phyloP scores from a whole-genome alignment of 345 rosid species.

The Salix exigua region DNA sequence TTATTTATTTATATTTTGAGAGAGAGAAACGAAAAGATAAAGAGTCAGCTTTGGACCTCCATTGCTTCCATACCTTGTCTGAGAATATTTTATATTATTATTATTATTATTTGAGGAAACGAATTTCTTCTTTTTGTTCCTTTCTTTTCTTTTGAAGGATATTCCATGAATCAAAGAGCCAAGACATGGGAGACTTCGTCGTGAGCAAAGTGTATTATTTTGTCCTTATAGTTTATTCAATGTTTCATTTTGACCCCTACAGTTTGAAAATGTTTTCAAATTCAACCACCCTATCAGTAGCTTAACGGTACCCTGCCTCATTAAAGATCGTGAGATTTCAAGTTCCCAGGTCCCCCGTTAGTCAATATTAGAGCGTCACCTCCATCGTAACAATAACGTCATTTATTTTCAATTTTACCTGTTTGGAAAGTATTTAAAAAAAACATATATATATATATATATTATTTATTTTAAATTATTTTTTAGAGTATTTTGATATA shows the following conservation, averaged over 20 bases:
- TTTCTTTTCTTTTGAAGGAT: not conserved
- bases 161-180: not conserved
- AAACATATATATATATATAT: no score
- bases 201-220: not conserved
- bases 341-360: no score
- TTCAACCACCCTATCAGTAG: no score
- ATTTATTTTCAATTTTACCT: no score
- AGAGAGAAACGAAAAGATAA: not conserved
- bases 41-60: slow-evolving; percentile 22
- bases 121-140: not conserved
- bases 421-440: no score
- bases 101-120: not conserved
- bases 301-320: no score
- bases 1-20: not conserved
- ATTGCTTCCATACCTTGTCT: slow-evolving; percentile 11
- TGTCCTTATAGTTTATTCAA: not conserved
- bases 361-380: no score
- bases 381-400: no score
- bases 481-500: no score
- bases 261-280: not conserved
- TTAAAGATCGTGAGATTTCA: no score
- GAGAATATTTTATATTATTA: slow-evolving; percentile 5
- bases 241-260: not conserved
- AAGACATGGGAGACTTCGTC: not conserved
- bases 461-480: no score